A percentile compares a stretch with the other conserved stretches of the same genome.
Conservation (phyloP, 495 filamentous ascomycete genomes). For the Thozetella sp. region DNA sequence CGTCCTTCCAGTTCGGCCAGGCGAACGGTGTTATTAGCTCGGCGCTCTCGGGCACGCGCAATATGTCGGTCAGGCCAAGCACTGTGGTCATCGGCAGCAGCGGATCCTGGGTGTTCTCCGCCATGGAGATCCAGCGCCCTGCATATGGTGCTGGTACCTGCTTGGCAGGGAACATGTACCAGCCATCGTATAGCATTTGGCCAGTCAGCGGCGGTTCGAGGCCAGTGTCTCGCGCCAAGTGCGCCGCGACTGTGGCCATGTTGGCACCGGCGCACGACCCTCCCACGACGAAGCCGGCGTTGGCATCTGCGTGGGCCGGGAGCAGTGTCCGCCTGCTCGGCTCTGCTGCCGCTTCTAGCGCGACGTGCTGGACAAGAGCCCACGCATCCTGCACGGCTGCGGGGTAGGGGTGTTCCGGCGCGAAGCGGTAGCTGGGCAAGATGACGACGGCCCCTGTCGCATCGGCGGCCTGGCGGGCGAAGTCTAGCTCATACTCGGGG, state of each 20-base stretch:
- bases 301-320: neutral
- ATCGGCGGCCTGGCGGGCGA: neutral
- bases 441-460: neutral
- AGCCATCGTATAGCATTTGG: neutral
- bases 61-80: neutral
- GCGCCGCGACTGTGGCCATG: neutral
- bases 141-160: neutral
- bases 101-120: neutral
- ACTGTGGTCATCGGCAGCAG: neutral
- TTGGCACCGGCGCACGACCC: neutral
- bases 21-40: neutral
- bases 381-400: neutral
- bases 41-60: neutral
- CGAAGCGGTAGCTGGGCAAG: neutral
- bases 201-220: neutral
- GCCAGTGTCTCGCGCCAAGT: neutral
- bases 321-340: neutral
- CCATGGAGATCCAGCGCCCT: neutral
- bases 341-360: neutral
- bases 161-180: neutral
- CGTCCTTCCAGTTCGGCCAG: neutral
- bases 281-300: neutral
- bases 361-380: neutral
- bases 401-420: neutral
- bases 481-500: neutral